phyloP scores from a whole-genome alignment of 2,329 filamentous ascomycete species.

The Aspergillus pseudotamarii region DNA sequence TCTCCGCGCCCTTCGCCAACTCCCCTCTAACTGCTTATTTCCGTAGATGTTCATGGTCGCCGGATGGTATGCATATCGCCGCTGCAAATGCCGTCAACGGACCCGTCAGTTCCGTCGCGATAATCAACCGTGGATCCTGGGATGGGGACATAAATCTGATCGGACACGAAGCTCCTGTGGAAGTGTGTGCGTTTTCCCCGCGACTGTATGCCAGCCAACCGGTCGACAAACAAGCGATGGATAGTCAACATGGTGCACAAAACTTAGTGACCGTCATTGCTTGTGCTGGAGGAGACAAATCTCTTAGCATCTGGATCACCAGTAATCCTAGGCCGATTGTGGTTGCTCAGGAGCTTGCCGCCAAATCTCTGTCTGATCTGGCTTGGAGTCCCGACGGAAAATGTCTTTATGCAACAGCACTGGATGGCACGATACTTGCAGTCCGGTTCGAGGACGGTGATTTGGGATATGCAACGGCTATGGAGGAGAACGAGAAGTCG shows the following conservation, averaged over 20 bases:
- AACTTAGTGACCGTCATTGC: constrained; percentile 86
- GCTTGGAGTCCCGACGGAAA: constrained; percentile 93
- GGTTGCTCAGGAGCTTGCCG: constrained; percentile 83
- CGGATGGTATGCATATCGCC: constrained; percentile 94
- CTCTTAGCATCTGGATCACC: constrained; percentile 95
- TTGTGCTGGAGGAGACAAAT: constrained; percentile 95
- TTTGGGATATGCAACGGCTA: constrained; percentile 81
- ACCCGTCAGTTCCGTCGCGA: constrained; percentile 94
- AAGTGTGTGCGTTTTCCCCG: constrained; percentile 96
- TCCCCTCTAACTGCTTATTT: constrained; percentile 97
- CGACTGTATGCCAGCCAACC: constrained; percentile 79
- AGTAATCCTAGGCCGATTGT: constrained; percentile 89
- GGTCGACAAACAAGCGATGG: constrained; percentile 50
- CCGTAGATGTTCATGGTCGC: constrained; percentile 93
- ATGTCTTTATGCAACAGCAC: constrained; percentile 79
- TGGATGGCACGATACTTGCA: constrained; percentile 85
- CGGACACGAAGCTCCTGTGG: constrained; percentile 93
- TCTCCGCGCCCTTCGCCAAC: constrained; percentile 81
- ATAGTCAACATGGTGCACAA: constrained; percentile 44
- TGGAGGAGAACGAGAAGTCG: constrained; percentile 89
- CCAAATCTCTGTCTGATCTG: constrained; percentile 91
- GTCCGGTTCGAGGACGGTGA: constrained; percentile 84
- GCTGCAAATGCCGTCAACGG: constrained; percentile 97
- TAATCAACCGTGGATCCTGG: constrained; percentile 90
- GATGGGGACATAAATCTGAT: constrained; percentile 97